phyloP scores from a whole-genome alignment of 2,329 filamentous ascomycete genomes.

The Pseudomassariella vexata region DNA sequence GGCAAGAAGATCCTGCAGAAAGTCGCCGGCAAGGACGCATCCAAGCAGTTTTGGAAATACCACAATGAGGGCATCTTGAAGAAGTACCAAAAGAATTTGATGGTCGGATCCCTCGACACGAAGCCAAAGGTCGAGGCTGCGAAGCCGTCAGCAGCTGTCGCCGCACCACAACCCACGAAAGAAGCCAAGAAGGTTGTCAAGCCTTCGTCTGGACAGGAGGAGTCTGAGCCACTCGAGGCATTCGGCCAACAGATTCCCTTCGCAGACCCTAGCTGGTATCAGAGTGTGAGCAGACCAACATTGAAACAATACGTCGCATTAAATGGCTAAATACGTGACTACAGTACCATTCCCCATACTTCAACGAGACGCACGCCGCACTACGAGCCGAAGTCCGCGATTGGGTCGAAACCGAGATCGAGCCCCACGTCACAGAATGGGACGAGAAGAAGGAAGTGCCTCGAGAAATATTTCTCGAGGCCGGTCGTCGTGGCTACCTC shows the following conservation, averaged over 20 bases:
- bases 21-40: constrained; percentile 60
- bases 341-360: constrained; percentile 93
- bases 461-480: constrained; percentile 85
- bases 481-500: constrained; percentile 88
- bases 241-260: constrained; percentile 88
- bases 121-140: constrained; percentile 53
- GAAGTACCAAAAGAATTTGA: constrained; percentile 73
- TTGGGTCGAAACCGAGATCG: constrained; percentile 86
- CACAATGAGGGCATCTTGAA: constrained; percentile 85
- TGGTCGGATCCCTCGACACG: constrained; percentile 82
- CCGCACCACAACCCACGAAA: constrained; percentile 32
- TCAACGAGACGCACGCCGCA: constrained; percentile 87
- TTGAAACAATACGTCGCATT: neutral
- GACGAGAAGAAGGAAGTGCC: constrained; percentile 92
- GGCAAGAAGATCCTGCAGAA: constrained; percentile 61
- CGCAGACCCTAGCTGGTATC: constrained; percentile 90
- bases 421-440: constrained; percentile 92
- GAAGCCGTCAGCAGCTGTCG: constrained; percentile 42
- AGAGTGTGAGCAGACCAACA: constrained; percentile 61
- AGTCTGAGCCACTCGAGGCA: constrained; percentile 71
- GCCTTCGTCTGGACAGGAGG: constrained; percentile 33
- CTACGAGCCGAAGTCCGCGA: constrained; percentile 85
- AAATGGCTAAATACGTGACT: neutral
- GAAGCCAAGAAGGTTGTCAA: constrained; percentile 28
- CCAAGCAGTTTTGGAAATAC: constrained; percentile 66